These are phyloP conservation scores for Uronychia setigera DNA, from an alignment of 73 alveolate genomes.

Conservation along the genomic window DNA sequence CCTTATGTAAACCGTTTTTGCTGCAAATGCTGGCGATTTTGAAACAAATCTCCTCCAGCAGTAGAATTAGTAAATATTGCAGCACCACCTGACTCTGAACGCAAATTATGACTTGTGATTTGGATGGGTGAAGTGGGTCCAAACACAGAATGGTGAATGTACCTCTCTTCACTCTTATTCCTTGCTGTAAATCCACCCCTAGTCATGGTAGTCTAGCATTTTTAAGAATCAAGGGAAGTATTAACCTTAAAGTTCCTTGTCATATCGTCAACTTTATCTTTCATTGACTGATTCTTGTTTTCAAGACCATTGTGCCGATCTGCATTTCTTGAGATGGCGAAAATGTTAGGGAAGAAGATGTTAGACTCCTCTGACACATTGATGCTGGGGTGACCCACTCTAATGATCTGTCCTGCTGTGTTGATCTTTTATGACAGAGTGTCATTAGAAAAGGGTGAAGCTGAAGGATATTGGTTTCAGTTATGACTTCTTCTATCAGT, in stretches of 20 bases:
- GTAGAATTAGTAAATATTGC: too few relatives aligned
- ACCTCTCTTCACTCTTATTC: neutral
- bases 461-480: too few relatives aligned
- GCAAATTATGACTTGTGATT: too few relatives aligned
- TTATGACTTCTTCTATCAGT: too few relatives aligned
- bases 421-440: too few relatives aligned
- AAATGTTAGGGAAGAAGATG: neutral
- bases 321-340: neutral
- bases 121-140: neutral
- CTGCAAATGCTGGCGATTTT: too few relatives aligned
- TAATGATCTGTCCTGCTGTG: too few relatives aligned
- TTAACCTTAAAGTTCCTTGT: neutral
- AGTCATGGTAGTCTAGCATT: neutral
- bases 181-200: neutral
- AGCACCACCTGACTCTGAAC: too few relatives aligned
- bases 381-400: neutral
- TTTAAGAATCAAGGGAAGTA: neutral
- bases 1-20: too few relatives aligned
- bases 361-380: neutral
- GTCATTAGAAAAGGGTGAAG: too few relatives aligned
- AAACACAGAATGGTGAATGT: neutral
- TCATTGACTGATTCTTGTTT: neutral
- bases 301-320: neutral
- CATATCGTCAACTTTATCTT: neutral
- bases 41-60: too few relatives aligned